phyloP scores from a whole-genome alignment of 352 stramenopile species.

The Pythium utonaiense region DNA sequence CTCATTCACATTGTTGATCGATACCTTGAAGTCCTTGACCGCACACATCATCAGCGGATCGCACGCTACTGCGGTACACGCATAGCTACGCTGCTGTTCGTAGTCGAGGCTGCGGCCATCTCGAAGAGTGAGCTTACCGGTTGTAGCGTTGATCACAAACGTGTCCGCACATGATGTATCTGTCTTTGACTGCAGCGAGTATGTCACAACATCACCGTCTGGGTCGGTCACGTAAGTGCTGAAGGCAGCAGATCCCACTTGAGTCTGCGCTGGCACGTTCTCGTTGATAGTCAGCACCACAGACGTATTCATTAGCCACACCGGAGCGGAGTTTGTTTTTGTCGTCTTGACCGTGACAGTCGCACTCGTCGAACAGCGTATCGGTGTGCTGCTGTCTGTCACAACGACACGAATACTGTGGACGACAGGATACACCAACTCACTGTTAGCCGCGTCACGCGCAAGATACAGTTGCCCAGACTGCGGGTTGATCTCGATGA shows the following conservation, averaged over 20 bases:
- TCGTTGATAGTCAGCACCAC: conserved; percentile 37
- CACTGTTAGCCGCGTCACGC: conserved; percentile 18
- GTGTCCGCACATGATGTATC: conserved; percentile 44
- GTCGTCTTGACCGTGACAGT: conserved; percentile 31
- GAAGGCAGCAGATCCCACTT: conserved; percentile 21
- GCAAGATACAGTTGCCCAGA: conserved; percentile 46
- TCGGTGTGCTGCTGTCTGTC: conserved; percentile 29
- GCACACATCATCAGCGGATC: conserved; percentile 50
- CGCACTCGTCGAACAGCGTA: conserved; percentile 24
- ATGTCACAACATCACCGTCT: conserved; percentile 40
- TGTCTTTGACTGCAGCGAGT: conserved; percentile 50
- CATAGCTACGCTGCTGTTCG: conserved; percentile 31
- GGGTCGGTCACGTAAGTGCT: conserved; percentile 32
- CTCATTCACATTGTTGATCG: conserved; percentile 55
- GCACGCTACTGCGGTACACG: conserved; percentile 49
- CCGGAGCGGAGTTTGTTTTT: conserved; percentile 48
- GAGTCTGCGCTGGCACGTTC: conserved; percentile 29
- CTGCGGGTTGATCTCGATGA: conserved; percentile 41
- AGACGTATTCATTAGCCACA: conserved; percentile 32
- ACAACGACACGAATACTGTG: conserved; percentile 37
- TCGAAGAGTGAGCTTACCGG: conserved; percentile 32
- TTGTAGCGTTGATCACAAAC: conserved; percentile 31
- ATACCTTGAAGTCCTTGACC: conserved; percentile 35
- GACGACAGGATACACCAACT: conserved; percentile 36
- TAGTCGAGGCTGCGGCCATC: conserved; percentile 32